Base-by-base conservation (phyloP, 2,329 filamentous ascomycete species). In the Phoma sp. region DNA sequence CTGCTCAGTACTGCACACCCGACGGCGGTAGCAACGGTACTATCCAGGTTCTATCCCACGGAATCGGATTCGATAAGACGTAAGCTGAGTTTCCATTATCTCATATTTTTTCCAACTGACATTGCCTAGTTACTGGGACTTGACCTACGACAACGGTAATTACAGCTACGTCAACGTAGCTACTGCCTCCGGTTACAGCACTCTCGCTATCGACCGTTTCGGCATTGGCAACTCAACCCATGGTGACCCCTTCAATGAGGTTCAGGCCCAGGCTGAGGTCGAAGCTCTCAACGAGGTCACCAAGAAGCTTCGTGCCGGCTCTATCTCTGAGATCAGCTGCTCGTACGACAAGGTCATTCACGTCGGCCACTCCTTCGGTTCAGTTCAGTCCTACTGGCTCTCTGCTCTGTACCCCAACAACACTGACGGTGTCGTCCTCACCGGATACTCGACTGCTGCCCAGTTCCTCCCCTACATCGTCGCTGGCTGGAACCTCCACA, bases 341-440 rank as follows among this genome's bases (percentile, higher is more conserved):
- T 37, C 58, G 3, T 79, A 76, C 61, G 47, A 73, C 8, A 78
- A 82, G 64, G 74, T 85, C 22, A 76, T 86, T 8, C 86, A 89
- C 67, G 78, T 87, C 15, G 87, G 86, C 12, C 86, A 89, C 75
- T 86, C 83, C 0, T 89, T 86, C 62, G 87, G 87, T 29, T 85
- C 85, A 0, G 73, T 81, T 6, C 82, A 85, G 62, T 82, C 81
- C 2, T 87, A 85, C 71, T 79, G 74, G 43, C 76, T 89, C 19
- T 81, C 82, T 7, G 78, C 78, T 41, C 68, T 76, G 53, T 76
- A 85, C 63, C 84, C 85, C 1, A 66, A 78, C 49, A 74, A 84
- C 52, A 84, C 82, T 33, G 81, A 88, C 57, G 84, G 81, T 35
- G 77, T 88, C 36, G 73, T 86, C 46, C 77, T 89, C 6, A 88